Base-by-base conservation (phyloP, 208 protist species). In the Trypanosoma lewisi region DNA sequence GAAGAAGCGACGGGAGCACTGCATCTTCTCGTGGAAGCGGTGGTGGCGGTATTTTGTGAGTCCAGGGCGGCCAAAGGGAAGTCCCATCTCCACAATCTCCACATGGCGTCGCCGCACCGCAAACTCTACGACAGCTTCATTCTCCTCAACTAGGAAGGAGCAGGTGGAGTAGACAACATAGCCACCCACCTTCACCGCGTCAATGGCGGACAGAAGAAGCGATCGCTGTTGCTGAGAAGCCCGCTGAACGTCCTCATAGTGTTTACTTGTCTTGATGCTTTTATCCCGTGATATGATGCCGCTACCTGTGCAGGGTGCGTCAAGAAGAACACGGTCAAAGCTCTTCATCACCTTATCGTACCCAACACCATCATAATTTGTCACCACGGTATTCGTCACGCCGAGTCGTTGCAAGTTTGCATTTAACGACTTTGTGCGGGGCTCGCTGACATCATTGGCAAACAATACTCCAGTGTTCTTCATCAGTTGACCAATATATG, bases 111-210 rank as follows among this genome's bases (percentile, higher is more conserved):
- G 92, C 41, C 63, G 72, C 8, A 99, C 70, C 8, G 94, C 98
- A 66, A 99, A 99, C 72, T 99, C 93, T 6, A 99, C 87, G 19
- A 99, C 93, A 16, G 84, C 90, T 79, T 99, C 98, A 74, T 99
- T 99, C 78, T 99, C 98, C 73, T 99, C 97, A 3, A 98, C 84
- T 27, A 96, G 76, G 58, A 99, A 87, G 12, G 82, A 91, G 66
- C 98, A 99, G 36, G 98, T 99, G 2, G 97, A 99, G 77, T 99
- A 99, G 5, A 99, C 97, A 19, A 99, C 79, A 63, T 92, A 93
- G 31, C 98, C 98, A 37, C 97, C 98, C 1, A 93, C 92, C 67
- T 98, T 85, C 45, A 96, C 77, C 31, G 87, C 85, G 74, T 99
- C 98, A 72, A 99, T 99, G 16, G 98, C 99, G 33, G 82, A 68